Evolutionary conservation across 2,329 filamentous ascomycete species (phyloP).

Genomic region (Arthrocladium fulminans): DNA sequence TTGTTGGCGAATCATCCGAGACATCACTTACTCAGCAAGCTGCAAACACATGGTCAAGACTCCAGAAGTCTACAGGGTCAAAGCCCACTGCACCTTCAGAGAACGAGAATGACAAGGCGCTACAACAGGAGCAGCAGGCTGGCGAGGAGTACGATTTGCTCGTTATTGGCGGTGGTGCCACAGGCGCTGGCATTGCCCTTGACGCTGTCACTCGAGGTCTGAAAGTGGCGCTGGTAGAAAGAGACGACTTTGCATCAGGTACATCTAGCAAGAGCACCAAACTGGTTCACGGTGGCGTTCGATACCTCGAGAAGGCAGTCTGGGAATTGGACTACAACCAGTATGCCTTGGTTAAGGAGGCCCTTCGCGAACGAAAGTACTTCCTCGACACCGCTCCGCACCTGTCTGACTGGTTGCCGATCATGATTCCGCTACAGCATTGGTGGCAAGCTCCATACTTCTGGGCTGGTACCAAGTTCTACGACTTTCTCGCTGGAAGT

Average conservation of each 20-base stretch:
- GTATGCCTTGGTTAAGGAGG: constrained; percentile 68
- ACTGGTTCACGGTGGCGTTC: constrained; percentile 74
- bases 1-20: constrained; percentile 13
- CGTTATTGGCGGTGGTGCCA: constrained; percentile 71
- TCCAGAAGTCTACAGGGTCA: constrained; percentile 13
- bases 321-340: constrained; percentile 79
- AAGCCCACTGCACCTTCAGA: constrained; percentile 1
- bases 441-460: constrained; percentile 78
- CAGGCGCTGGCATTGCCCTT: constrained; percentile 69
- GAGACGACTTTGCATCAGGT: constrained; percentile 73
- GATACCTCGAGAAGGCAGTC: constrained; percentile 78
- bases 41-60: constrained; percentile 15
- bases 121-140: constrained; percentile 24
- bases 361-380: constrained; percentile 71
- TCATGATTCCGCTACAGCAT: constrained; percentile 71
- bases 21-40: constrained; percentile 17
- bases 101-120: constrained; percentile 15
- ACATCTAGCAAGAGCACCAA: constrained; percentile 85
- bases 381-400: constrained; percentile 77
- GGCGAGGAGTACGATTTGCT: constrained; percentile 63
- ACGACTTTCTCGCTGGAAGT: constrained; percentile 74
- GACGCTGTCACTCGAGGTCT: constrained; percentile 71
- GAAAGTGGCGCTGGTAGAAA: constrained; percentile 71
- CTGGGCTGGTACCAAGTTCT: constrained; percentile 65
- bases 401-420: constrained; percentile 70